Base-by-base conservation (phyloP, 1,284 basidiomycete genomes). In the Sanghuangporus baumii region DNA sequence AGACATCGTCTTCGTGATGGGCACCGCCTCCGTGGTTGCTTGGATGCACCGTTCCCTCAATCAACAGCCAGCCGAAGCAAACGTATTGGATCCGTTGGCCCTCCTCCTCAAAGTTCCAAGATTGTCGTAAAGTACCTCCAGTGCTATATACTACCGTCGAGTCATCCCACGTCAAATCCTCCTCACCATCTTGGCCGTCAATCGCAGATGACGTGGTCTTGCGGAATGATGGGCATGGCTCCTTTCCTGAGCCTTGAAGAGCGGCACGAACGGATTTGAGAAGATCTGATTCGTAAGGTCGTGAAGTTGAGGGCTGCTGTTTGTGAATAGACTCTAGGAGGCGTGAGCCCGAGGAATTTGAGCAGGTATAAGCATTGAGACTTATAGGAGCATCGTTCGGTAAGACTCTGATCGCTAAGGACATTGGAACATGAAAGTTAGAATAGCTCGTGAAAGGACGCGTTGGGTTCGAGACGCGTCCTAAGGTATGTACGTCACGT, bases 101-200 rank as follows among this genome's bases (percentile, higher is more conserved):
- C 67, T 92, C 87, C 34, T 86, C 78, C 5, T 79, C 75, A 69
- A 92, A 93, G 57, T 82, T 84, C 86, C 89, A 95, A 68, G 86
- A 85, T 67, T 88, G 86, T 60, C 79, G 78, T 54, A 94, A 81
- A 31, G 92, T 76, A 0, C 86, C 86, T 0, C 91, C 92, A 31
- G 80, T 76, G 65, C 83, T 87, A 73, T 91, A 81, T 0, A 92
- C 76, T 1, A 93, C 87, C 11, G 81, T 84, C 62, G 78, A 76
- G 14, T 79, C 80, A 66, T 87, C 85, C 93, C 93, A 96, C 5
- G 82, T 79, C 6, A 96, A 76, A 65, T 81, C 78, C 62, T 83
- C 79, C 58, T 80, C 79, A 18, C 71, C 70, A 26, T 66, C 65
- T 26, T 56, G 51, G 2, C 60, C 40, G 14, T 67, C 69, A 31